These are phyloP conservation scores for Parietaria judaica DNA, from an alignment of 306 rosid genomes.

Conservation along the genomic window DNA sequence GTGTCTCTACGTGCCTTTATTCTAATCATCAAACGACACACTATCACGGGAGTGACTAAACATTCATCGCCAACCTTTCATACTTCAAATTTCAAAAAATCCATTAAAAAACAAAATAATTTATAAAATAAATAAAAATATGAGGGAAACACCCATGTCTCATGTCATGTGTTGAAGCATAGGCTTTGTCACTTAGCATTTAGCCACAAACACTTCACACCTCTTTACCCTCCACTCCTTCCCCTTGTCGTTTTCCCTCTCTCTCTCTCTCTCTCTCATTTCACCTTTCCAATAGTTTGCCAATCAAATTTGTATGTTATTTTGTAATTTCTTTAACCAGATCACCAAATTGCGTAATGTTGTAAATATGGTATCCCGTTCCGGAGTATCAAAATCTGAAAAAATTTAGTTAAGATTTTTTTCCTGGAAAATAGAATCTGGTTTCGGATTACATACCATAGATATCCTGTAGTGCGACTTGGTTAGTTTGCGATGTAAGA, in stretches of 20 bases:
- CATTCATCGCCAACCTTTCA: background rate
- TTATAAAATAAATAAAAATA: background rate
- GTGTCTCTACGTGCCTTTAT: background rate
- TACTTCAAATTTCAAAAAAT: background rate
- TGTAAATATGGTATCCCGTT: too few relatives aligned
- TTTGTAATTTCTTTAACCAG: too few relatives aligned
- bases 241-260: slow-evolving; percentile 4
- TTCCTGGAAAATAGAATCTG: too few relatives aligned
- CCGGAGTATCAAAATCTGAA: too few relatives aligned
- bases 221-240: slow-evolving; percentile 7
- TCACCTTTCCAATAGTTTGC: too few relatives aligned
- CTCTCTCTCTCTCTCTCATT: background rate
- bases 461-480: too few relatives aligned
- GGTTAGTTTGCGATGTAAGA: too few relatives aligned
- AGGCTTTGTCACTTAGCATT: slow-evolving; percentile 15
- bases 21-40: slow-evolving; percentile 8
- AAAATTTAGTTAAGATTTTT: too few relatives aligned
- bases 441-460: too few relatives aligned
- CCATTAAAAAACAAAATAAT: background rate
- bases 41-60: slow-evolving; percentile 13
- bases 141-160: background rate
- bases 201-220: slow-evolving; percentile 14
- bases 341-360: too few relatives aligned
- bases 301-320: too few relatives aligned
- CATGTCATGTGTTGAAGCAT: slow-evolving; percentile 6